Evolutionary conservation across 495 filamentous ascomycete species (phyloP).

Genomic region (Penicillium macrosclerotiorum): DNA sequence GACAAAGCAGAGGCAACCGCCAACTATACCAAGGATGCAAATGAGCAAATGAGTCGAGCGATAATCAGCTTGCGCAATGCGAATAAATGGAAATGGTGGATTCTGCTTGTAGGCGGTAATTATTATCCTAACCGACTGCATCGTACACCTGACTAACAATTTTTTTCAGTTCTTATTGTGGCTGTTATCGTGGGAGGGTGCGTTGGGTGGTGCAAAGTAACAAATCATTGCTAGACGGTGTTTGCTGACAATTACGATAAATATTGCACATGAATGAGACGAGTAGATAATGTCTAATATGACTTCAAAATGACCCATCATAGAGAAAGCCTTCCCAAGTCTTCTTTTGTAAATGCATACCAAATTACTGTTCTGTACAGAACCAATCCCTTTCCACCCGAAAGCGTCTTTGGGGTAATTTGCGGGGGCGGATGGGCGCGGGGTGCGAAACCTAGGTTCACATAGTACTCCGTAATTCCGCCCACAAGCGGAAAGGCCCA

Average conservation of each 20-base stretch:
- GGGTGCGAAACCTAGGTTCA: no score
- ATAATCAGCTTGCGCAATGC: constrained; percentile 63
- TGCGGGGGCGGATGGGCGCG: no score
- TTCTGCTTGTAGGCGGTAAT: constrained; percentile 68
- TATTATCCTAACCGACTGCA: no score
- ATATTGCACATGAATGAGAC: not conserved
- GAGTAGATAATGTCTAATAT: not conserved
- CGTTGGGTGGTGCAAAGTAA: constrained; percentile 14
- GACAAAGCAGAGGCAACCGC: constrained; percentile 64
- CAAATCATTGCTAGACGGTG: constrained; percentile 4
- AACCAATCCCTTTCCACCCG: no score
- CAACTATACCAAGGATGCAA: constrained; percentile 66
- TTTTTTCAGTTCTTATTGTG: constrained; percentile 28
- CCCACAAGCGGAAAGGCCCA: no score
- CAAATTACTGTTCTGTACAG: no score
- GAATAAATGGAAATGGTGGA: constrained; percentile 89
- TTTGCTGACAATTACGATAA: not conserved
- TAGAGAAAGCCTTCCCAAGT: no score
- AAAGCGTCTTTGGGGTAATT: no score
- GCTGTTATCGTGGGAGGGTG: constrained; percentile 26
- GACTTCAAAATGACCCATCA: not conserved
- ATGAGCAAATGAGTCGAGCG: constrained; percentile 63
- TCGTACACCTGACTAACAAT: not conserved
- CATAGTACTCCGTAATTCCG: constrained; percentile 1
- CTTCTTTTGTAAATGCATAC: no score